Percentiles rank a stretch among this genome's conserved stretches.
phyloP scores from a whole-genome alignment of 805 yeast genomes.

The Saccharomycopsis fermentans region DNA sequence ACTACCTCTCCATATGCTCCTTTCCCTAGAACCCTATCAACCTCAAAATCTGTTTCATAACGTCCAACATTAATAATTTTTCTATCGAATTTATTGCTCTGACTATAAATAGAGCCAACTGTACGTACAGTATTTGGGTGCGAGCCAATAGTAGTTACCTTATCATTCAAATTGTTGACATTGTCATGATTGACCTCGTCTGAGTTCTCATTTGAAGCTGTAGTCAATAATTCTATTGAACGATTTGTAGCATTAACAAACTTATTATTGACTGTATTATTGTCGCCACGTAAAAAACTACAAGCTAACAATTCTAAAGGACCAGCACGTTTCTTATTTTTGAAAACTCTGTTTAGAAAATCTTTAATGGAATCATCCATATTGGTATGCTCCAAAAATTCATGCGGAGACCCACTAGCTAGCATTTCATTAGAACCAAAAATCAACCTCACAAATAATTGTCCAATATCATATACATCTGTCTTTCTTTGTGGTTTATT shows the following conservation, averaged over 20 bases:
- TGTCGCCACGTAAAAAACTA: conserved; percentile 53
- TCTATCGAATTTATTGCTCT: conserved; percentile 1
- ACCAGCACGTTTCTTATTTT: conserved; percentile 59
- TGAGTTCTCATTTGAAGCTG: conserved; percentile 19
- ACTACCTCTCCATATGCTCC: conserved; percentile 99
- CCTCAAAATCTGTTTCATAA: conserved; percentile 90
- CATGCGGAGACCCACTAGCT: conserved; percentile 49
- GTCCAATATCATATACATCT: conserved; percentile 92
- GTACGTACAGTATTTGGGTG: neutral
- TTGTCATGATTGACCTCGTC: neutral
- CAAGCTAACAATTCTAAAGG: conserved; percentile 80
- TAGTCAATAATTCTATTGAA: conserved; percentile 29
- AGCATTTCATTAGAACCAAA: conserved; percentile 48
- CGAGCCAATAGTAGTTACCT: neutral
- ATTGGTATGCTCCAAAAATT: conserved; percentile 40
- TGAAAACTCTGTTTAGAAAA: conserved; percentile 57
- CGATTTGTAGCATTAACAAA: conserved; percentile 28
- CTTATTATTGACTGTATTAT: conserved; percentile 40
- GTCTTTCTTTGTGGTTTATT: conserved; percentile 62
- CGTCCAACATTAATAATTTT: conserved; percentile 26
- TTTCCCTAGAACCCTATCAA: conserved; percentile 77
- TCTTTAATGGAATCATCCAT: conserved; percentile 54
- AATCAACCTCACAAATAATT: conserved; percentile 56
- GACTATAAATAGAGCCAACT: neutral
- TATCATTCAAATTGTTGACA: neutral